Evolutionary conservation across 208 protist species (phyloP).

Genomic region (Endotrypanum monterogeii): DNA sequence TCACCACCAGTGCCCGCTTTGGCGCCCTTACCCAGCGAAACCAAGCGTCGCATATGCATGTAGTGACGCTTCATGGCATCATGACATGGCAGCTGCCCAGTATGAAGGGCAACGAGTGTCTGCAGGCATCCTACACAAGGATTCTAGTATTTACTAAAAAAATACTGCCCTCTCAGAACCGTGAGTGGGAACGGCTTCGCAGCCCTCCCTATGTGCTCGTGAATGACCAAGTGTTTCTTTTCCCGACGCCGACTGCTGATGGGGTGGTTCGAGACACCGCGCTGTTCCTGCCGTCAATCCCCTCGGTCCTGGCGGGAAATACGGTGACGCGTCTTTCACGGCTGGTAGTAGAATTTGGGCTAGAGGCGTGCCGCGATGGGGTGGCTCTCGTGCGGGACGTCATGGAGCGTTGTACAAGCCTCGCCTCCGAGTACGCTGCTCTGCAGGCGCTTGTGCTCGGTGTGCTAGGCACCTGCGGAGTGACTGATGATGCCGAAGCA

Average conservation of each 20-base stretch:
- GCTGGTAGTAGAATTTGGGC: slow-evolving; percentile 75
- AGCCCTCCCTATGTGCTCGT: slow-evolving; percentile 65
- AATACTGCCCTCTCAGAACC: slow-evolving; percentile 51
- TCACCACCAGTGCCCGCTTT: slow-evolving; percentile 4
- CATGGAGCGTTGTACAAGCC: slow-evolving; percentile 64
- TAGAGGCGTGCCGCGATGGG: slow-evolving; percentile 75
- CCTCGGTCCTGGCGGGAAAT: slow-evolving; percentile 28
- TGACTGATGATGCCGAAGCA: slow-evolving; percentile 22
- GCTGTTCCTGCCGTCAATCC: slow-evolving; percentile 6
- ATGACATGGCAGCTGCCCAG: slow-evolving; percentile 84
- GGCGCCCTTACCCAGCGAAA: slow-evolving; percentile 7
- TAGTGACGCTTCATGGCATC: slow-evolving; percentile 76
- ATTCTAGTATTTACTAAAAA: slow-evolving; percentile 66
- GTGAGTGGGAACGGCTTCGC: slow-evolving; percentile 57
- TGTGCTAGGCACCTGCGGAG: slow-evolving; percentile 9
- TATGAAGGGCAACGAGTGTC: slow-evolving; percentile 53
- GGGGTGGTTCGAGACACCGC: not conserved
- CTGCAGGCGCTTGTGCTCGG: slow-evolving; percentile 72
- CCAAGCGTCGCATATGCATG: slow-evolving; percentile 29
- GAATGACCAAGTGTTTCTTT: slow-evolving; percentile 72
- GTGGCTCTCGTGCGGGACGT: slow-evolving; percentile 61
- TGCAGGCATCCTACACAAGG: slow-evolving; percentile 62
- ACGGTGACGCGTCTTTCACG: slow-evolving; percentile 44
- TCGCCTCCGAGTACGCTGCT: slow-evolving; percentile 62
- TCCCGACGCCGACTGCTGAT: slow-evolving; percentile 18